Percentiles rank a stretch among this genome's conserved stretches.
phyloP scores from a whole-genome alignment of 768 basidiomycete species.

The Cystofilobasidium macerans region DNA sequence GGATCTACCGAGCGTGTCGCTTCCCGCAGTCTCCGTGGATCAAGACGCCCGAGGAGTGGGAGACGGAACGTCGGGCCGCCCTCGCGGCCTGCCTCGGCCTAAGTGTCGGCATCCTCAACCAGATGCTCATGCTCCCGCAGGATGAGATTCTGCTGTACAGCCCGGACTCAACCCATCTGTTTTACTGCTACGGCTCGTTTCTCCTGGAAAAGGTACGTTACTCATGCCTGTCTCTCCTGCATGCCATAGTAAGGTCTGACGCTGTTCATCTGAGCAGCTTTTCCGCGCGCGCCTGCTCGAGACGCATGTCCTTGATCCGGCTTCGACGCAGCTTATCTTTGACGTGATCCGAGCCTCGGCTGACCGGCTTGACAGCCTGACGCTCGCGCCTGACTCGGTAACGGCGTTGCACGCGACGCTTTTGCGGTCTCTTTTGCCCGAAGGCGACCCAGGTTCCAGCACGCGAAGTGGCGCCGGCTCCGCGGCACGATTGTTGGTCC shows the following conservation, averaged over 20 bases:
- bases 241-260: background rate
- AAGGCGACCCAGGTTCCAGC: background rate
- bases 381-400: background rate
- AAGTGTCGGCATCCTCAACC: conserved; percentile 2
- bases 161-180: conserved; percentile 18
- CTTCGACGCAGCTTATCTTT: conserved; percentile 12
- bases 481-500: background rate
- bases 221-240: background rate
- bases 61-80: conserved; percentile 13
- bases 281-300: conserved; percentile 20
- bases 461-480: background rate
- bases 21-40: conserved; percentile 7
- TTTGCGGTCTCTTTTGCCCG: conserved; percentile 4
- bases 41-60: conserved; percentile 4
- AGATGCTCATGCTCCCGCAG: conserved; percentile 9
- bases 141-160: background rate
- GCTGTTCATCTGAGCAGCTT: background rate
- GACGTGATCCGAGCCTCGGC: conserved; percentile 9
- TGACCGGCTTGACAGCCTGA: background rate
- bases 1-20: conserved; percentile 19
- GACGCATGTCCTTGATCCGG: conserved; percentile 15
- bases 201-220: conserved; percentile 10
- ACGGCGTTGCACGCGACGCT: conserved; percentile 8
- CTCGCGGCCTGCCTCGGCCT: conserved; percentile 12
- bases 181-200: conserved; percentile 15